Evolutionary conservation across 1,284 basidiomycete genomes (phyloP).

Genomic region (Apiotrichum brassicae): DNA sequence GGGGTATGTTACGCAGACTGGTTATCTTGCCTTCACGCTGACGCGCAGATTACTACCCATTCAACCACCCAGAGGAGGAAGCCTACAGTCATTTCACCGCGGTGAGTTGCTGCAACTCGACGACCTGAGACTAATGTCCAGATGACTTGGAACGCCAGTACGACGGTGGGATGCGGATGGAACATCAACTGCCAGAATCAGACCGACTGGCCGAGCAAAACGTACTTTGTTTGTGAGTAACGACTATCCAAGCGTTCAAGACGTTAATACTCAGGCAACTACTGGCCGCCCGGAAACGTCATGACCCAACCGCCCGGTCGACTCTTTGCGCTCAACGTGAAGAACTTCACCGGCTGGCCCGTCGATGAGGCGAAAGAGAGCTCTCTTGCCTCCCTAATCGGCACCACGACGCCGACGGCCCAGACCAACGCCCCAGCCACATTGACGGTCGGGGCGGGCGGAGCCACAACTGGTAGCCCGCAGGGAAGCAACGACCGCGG

Average conservation of each 20-base stretch:
- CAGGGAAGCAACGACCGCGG: too few species aligned
- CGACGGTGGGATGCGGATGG: slow-evolving; percentile 14
- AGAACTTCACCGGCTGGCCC: slow-evolving; percentile 13
- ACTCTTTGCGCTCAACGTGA: slow-evolving; percentile 9
- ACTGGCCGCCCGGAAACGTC: slow-evolving; percentile 15
- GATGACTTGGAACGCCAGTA: slow-evolving; percentile 15
- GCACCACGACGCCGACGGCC: too few species aligned
- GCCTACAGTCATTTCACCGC: slow-evolving; percentile 15
- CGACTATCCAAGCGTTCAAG: neutral
- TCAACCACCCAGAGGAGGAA: slow-evolving; percentile 9
- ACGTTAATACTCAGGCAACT: slow-evolving; percentile 15
- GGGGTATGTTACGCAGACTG: slow-evolving; percentile 5
- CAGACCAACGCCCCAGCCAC: too few species aligned
- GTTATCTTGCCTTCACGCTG: neutral
- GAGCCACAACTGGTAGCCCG: too few species aligned
- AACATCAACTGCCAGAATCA: slow-evolving; percentile 12
- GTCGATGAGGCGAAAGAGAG: neutral
- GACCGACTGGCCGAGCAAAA: slow-evolving; percentile 8
- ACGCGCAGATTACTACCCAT: slow-evolving; percentile 15
- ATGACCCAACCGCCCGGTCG: slow-evolving; percentile 7
- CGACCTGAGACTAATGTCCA: neutral
- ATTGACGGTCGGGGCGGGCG: too few species aligned
- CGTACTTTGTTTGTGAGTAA: slow-evolving; percentile 15
- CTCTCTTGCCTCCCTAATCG: neutral
- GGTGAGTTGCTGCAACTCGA: neutral